phyloP scores from a whole-genome alignment of 2,329 filamentous ascomycete species.

The Hypoxylon sp. region DNA sequence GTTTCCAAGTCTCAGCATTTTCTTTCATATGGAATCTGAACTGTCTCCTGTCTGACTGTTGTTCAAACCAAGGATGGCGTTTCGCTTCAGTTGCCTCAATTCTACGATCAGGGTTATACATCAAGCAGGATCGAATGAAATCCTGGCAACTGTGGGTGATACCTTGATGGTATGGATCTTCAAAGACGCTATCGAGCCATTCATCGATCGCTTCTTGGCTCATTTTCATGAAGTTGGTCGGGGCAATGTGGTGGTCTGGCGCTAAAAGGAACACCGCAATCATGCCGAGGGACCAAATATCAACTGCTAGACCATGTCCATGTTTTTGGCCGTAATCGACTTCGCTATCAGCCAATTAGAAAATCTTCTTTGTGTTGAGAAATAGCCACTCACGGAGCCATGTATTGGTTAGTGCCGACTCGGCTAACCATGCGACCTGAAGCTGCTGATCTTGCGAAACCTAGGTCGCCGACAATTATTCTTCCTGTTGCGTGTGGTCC shows the following conservation, averaged over 20 bases:
- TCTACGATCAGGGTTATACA: slow-evolving; percentile 52
- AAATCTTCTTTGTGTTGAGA: not conserved
- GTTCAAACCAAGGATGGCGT: slow-evolving; percentile 58
- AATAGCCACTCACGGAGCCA: slow-evolving; percentile 64
- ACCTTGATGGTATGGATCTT: slow-evolving; percentile 21
- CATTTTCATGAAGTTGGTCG: slow-evolving; percentile 45
- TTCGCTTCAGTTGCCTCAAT: slow-evolving; percentile 55
- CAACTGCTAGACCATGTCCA: slow-evolving; percentile 59
- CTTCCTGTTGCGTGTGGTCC: slow-evolving; percentile 62
- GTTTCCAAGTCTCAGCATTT: slow-evolving; percentile 42
- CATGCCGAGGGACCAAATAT: slow-evolving; percentile 69
- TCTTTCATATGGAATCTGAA: slow-evolving; percentile 28
- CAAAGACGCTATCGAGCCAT: slow-evolving; percentile 30
- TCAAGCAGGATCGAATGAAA: slow-evolving; percentile 58
- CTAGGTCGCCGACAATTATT: slow-evolving; percentile 68
- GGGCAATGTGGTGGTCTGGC: slow-evolving; percentile 28
- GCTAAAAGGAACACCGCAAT: slow-evolving; percentile 57
- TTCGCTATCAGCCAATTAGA: slow-evolving; percentile 57
- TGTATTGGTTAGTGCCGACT: slow-evolving; percentile 64
- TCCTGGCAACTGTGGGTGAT: slow-evolving; percentile 46
- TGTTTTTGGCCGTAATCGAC: slow-evolving; percentile 53
- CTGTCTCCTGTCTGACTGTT: slow-evolving; percentile 17
- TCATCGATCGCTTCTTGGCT: slow-evolving; percentile 47
- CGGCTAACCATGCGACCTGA: slow-evolving; percentile 61
- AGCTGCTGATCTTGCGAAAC: slow-evolving; percentile 62